Evolutionary conservation across 1,284 basidiomycete species (phyloP), one percentile per base, ranked within the genome.

Genomic region (Sporisorium reilianum): DNA sequence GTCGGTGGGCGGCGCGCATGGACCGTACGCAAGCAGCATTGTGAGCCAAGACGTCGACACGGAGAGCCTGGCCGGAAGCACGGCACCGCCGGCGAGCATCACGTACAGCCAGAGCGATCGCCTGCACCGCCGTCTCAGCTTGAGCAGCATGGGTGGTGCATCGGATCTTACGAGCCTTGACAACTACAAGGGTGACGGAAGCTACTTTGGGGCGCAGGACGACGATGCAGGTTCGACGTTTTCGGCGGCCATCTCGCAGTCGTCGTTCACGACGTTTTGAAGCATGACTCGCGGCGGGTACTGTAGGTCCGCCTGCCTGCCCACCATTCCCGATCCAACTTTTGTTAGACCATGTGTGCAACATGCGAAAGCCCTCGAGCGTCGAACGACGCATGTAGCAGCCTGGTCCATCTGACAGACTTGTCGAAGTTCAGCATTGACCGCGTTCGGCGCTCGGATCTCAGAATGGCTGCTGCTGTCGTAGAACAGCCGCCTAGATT

Each of bases 241-340:
- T 30, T 82, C 80, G 55, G 79, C 78, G 16, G 78, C 79, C 32
- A 75, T 78, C 38, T 76, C 72, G 26, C 80, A 82, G 61, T 75
- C 73, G 48, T 75, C 71, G 18, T 81, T 82, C 57, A 82, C 80
- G 40, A 82, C 80, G 3, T 82, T 82, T 57, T 82, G 55, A 61
- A 56, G 36, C 10, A 23, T 23, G 22, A 45, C 9, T 22, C 25
- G 20, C 18, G 30, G 25, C 38, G 40, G 30, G 32, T 41, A n/a
- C n/a, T n/a, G n/a, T 25, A 52, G 18, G 34, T 40, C 26, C 25
- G 36, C 30, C 18, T 45, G 42, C 20, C 26, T 48, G 38, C 20
- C n/a, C 30, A n/a, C 46, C 2, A 20, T 30, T 3, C 26, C 26
- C n/a, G 6, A 11, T 1, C 11, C 46, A 30, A 9, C 12, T 20